Evolutionary conservation across 176 grass and related monocot genomes (phyloP).

Genomic region (Pontederia crassipes): DNA sequence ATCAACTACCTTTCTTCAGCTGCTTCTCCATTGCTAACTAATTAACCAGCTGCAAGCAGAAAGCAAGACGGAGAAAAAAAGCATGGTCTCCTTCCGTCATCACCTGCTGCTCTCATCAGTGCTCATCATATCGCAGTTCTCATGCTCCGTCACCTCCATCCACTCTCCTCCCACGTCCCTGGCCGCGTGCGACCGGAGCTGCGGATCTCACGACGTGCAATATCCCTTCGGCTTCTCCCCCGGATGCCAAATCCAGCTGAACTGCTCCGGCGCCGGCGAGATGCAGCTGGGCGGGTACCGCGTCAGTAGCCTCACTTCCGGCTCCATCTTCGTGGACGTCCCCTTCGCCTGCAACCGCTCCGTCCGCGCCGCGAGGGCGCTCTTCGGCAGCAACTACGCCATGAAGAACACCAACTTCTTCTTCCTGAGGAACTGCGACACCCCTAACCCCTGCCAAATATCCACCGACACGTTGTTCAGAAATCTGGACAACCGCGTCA

Average conservation of each 20-base stretch:
- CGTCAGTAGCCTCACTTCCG: slow-evolving; percentile 6
- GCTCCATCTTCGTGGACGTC: slow-evolving; percentile 19
- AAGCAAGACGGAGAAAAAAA: no score
- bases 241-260: slow-evolving; percentile 26
- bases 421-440: slow-evolving; percentile 21
- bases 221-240: slow-evolving; percentile 64
- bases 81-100: no score
- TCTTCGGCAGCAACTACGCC: slow-evolving; percentile 32
- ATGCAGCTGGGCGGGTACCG: neutral
- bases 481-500: neutral
- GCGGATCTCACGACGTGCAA: slow-evolving; percentile 1
- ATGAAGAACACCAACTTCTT: slow-evolving; percentile 27
- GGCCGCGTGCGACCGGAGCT: slow-evolving; percentile 24
- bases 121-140: no score
- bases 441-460: neutral
- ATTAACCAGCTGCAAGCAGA: no score
- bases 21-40: no score
- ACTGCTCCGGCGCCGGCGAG: slow-evolving; percentile 10
- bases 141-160: no score
- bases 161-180: neutral
- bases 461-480: neutral
- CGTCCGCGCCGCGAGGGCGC: neutral
- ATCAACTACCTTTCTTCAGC: no score
- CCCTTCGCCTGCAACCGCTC: slow-evolving; percentile 25
- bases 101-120: no score